Evolutionary conservation across 1,284 basidiomycete genomes (phyloP).

Genomic region (Melampsora americana): DNA sequence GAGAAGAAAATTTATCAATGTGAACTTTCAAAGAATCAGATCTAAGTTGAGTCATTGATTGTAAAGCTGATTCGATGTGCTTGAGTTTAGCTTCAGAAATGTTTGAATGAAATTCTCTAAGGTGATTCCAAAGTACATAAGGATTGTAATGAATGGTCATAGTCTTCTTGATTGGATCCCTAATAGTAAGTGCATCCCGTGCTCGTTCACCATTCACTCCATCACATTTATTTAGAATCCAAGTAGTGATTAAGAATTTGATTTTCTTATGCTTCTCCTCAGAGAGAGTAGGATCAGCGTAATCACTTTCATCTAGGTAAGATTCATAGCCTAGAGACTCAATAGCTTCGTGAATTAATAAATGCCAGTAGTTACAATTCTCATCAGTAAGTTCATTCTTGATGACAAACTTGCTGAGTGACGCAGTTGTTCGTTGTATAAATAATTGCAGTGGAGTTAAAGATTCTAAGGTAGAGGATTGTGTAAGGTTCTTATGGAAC

Average conservation of each 20-base stretch:
- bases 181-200: background rate
- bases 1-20: background rate
- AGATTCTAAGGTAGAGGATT: too few species aligned
- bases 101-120: background rate
- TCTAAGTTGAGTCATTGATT: background rate
- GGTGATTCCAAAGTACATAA: background rate
- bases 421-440: too few species aligned
- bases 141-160: background rate
- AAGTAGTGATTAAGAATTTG: background rate
- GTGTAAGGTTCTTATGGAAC: too few species aligned
- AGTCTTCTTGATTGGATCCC: background rate
- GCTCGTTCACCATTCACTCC: background rate
- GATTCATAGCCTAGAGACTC: too few species aligned
- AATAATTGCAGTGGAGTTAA: too few species aligned
- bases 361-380: too few species aligned
- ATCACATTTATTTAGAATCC: background rate
- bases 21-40: background rate
- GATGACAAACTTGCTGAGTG: too few species aligned
- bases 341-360: too few species aligned
- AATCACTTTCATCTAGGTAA: background rate
- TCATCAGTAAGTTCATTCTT: too few species aligned
- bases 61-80: background rate
- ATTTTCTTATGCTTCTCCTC: background rate
- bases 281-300: background rate
- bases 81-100: background rate